Conservation (phyloP, 129 eudicot species). For the Centaurea solstitialis region DNA sequence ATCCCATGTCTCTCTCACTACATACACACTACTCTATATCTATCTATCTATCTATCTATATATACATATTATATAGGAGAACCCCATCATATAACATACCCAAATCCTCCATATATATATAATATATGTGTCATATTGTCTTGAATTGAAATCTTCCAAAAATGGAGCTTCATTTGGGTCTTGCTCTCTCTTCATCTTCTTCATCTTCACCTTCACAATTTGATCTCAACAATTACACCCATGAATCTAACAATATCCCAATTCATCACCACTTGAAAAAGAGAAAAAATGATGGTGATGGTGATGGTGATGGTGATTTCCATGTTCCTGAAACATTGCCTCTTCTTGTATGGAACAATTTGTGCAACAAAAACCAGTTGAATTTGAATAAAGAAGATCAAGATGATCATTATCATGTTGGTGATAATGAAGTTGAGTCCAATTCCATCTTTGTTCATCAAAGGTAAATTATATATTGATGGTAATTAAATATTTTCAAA, state of each 20-base stretch:
- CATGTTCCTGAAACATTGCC: slow-evolving; percentile 45
- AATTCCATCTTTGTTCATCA: slow-evolving; percentile 17
- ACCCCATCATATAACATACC: slow-evolving; percentile 37
- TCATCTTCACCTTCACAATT: slow-evolving; percentile 29
- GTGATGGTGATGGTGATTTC: not conserved
- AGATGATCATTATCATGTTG: not conserved
- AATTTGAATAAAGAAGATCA: not conserved
- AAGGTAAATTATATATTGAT: slow-evolving; percentile 12
- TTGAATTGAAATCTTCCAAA: not conserved
- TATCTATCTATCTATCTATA: too few species aligned
- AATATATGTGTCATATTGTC: slow-evolving; percentile 1
- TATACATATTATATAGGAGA: not conserved
- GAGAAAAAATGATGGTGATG: slow-evolving; percentile 37
- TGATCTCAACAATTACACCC: slow-evolving; percentile 29
- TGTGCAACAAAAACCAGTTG: slow-evolving; percentile 12
- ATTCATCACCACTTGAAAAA: slow-evolving; percentile 18
- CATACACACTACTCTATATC: slow-evolving; percentile 18
- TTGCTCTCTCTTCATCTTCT: slow-evolving; percentile 46
- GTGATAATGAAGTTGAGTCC: slow-evolving; percentile 23
- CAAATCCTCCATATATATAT: slow-evolving; percentile 14
- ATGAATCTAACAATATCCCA: slow-evolving; percentile 25
- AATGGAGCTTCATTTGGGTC: slow-evolving; percentile 69
- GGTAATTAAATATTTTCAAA: not conserved
- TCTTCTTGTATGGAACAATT: slow-evolving; percentile 48
- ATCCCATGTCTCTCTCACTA: slow-evolving; percentile 27